Percentiles rank a stretch among this genome's conserved stretches.
phyloP scores from a whole-genome alignment of 805 yeast species.

The Candida qinlingensis region DNA sequence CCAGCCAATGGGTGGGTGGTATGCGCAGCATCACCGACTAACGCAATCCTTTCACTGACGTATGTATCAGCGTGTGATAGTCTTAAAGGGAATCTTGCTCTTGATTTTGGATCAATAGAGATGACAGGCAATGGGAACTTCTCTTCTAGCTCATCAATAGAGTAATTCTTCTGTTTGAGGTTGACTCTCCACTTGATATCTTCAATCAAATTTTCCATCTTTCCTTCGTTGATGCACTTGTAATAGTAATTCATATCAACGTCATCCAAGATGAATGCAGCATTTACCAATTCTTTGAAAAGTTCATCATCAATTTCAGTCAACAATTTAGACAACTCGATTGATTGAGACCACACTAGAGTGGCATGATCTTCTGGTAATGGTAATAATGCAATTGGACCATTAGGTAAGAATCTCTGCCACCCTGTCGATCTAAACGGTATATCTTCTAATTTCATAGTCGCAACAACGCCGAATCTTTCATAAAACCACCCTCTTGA shows the following conservation, averaged over 20 bases:
- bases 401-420: slow-evolving; percentile 88
- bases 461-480: slow-evolving; percentile 89
- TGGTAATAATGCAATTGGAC: slow-evolving; percentile 91
- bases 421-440: slow-evolving; percentile 74
- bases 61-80: slow-evolving; percentile 89
- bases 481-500: slow-evolving; percentile 91
- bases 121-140: slow-evolving; percentile 63
- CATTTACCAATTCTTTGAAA: slow-evolving; percentile 72
- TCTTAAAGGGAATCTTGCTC: slow-evolving; percentile 86
- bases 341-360: slow-evolving; percentile 88
- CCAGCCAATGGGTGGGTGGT: slow-evolving; percentile 97
- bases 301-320: slow-evolving; percentile 52
- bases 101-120: slow-evolving; percentile 52
- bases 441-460: slow-evolving; percentile 68
- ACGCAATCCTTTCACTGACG: slow-evolving; percentile 75
- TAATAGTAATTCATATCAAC: slow-evolving; percentile 74
- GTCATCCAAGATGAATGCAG: slow-evolving; percentile 74
- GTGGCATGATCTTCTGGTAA: slow-evolving; percentile 84
- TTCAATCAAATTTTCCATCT: slow-evolving; percentile 43
- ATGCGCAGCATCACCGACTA: slow-evolving; percentile 98
- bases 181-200: slow-evolving; percentile 73
- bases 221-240: slow-evolving; percentile 32
- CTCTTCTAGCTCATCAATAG: slow-evolving; percentile 46
- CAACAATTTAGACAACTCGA: slow-evolving; percentile 63
- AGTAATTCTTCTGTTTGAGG: slow-evolving; percentile 30